Base-by-base conservation (phyloP, 805 yeast genomes). In the Yarrowia yakushimensis region DNA sequence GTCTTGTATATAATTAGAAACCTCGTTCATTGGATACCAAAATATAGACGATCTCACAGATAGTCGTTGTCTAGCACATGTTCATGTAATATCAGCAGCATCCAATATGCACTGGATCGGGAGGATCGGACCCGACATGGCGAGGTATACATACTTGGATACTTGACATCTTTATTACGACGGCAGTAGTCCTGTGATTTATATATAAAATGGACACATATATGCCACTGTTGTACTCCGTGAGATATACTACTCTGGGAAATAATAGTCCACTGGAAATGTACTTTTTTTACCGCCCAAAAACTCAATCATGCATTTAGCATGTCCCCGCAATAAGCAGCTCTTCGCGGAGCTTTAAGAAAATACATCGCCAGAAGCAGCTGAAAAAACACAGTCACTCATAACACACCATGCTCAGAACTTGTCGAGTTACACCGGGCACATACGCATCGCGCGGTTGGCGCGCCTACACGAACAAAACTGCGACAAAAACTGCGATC, bases 241-340 rank as follows among this genome's bases (percentile, higher is more conserved):
- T n/a, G n/a, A n/a, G n/a, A n/a, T 25, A 8, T 25, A 25, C 27
- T 18, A 18, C 41, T 18, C 37, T n/a, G 12, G 18, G 3, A 34
- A n/a, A n/a, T n/a, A 34, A 11, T 12, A 12, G 4, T 17, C 37
- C 37, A 7, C 37, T n/a, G 11, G 15, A 42, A n/a, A 30, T 13
- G 36, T 20, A 22, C 52, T 7, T 52, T 52, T n/a, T 52, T 52
- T 18, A 15, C 59, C 39, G 39, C 55, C 55, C 59, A 36, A 52
- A 36, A 52, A 52, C 59, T 36, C 43, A 52, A 52, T 52, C 59
- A 52, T 52, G 59, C 59, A 52, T 41, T 33, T 33, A 48, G 33
- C 57, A 48, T 33, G 57, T 48, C 59, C 43, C 59, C 59, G 43
- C 42, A 33, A 36, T 31, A 48, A 48, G 55, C 55, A 48, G 37